Percentiles rank a stretch among this genome's conserved stretches.
Evolutionary conservation across 1,284 basidiomycete species (phyloP).

Genomic region (Psilocybe mexicana): DNA sequence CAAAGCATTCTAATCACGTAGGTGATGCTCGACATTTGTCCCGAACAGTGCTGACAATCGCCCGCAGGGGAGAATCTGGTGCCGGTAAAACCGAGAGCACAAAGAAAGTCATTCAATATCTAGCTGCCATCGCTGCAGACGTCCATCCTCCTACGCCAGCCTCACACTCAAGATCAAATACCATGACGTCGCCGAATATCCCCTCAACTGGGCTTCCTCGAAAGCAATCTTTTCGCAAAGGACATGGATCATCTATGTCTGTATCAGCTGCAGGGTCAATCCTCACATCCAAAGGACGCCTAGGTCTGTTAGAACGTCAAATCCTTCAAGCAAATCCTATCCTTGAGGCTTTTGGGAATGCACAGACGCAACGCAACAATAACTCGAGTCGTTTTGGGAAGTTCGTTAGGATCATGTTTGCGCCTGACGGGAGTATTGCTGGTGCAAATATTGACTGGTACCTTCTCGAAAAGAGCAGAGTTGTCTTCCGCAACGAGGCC

Average conservation of each 20-base stretch:
- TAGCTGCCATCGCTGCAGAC: slow-evolving; percentile 94
- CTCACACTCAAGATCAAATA: slow-evolving; percentile 62
- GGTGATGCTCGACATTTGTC: slow-evolving; percentile 31
- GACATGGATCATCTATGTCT: slow-evolving; percentile 43
- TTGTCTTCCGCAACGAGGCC: slow-evolving; percentile 84
- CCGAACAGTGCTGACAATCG: slow-evolving; percentile 10
- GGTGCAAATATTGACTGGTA: slow-evolving; percentile 99
- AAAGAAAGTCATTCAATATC: slow-evolving; percentile 99
- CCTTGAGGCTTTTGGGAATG: slow-evolving; percentile 97
- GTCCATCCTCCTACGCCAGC: slow-evolving; percentile 57
- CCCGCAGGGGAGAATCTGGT: slow-evolving; percentile 89
- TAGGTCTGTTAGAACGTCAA: slow-evolving; percentile 93
- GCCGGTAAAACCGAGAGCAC: slow-evolving; percentile 99
- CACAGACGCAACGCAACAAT: slow-evolving; percentile 98
- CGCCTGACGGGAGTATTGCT: slow-evolving; percentile 91
- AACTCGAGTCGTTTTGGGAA: slow-evolving; percentile 99
- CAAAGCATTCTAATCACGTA: slow-evolving; percentile 98
- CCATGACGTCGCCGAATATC: slow-evolving; percentile 44
- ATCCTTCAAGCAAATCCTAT: slow-evolving; percentile 99
- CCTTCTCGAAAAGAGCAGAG: slow-evolving; percentile 95
- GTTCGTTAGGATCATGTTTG: slow-evolving; percentile 96
- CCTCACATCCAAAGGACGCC: slow-evolving; percentile 61
- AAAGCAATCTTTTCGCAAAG: slow-evolving; percentile 49
- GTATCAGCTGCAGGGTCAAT: slow-evolving; percentile 45
- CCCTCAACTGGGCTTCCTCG: slow-evolving; percentile 61